Evolutionary conservation across 306 rosid genomes (phyloP).

Genomic region (Cucumis melo): DNA sequence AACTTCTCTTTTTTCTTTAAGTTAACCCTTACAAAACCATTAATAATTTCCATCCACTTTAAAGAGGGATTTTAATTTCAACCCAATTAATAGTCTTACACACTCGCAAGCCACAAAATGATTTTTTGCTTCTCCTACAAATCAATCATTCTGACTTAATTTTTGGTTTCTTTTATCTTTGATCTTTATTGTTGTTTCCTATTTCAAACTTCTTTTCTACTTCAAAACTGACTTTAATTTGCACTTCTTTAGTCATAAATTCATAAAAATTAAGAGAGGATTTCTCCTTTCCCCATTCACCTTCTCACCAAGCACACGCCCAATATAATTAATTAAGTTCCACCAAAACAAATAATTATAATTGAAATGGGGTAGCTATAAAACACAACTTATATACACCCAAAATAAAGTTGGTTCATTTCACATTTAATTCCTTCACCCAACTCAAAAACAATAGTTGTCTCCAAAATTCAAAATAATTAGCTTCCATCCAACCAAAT

Average conservation of each 20-base stretch:
- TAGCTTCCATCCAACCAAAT: too few species aligned
- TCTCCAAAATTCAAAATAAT: too few species aligned
- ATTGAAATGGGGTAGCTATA: neutral
- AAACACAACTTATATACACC: neutral
- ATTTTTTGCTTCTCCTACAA: neutral
- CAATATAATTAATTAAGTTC: neutral
- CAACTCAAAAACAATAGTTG: too few species aligned
- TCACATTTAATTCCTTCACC: neutral
- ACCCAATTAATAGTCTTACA: neutral
- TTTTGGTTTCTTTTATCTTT: neutral
- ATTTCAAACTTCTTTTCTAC: neutral
- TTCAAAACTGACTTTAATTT: neutral
- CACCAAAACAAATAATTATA: neutral
- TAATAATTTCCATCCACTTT: too few species aligned
- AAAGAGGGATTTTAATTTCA: neutral
- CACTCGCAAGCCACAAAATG: too few species aligned
- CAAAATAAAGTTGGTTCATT: neutral
- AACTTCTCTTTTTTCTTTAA: too few species aligned
- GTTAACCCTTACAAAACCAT: too few species aligned
- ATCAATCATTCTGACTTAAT: neutral
- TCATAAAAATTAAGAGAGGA: neutral
- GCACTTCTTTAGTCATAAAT: neutral
- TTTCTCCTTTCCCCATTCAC: neutral
- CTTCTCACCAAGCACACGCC: neutral
- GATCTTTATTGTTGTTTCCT: neutral